Conservation (phyloP, 2,329 filamentous ascomycete genomes). For the Hansfordia pulvinata region DNA sequence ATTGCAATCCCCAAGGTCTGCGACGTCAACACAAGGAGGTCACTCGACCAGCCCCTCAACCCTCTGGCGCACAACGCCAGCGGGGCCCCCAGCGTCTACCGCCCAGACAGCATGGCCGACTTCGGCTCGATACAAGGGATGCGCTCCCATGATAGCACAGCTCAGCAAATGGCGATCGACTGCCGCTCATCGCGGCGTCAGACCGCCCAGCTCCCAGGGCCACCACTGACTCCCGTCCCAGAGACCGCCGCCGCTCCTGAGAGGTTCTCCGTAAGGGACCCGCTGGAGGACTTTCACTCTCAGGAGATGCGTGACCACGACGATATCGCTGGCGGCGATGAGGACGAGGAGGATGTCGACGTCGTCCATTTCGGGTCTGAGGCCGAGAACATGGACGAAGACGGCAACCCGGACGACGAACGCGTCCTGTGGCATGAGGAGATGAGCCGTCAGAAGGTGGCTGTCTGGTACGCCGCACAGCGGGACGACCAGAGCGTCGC, state of each 20-base stretch:
- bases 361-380: no score
- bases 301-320: no score
- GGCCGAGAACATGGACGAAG: not conserved
- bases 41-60: slow-evolving; percentile 4
- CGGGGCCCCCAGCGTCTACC: slow-evolving; percentile 10
- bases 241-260: no score
- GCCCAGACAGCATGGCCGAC: slow-evolving; percentile 11
- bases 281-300: no score
- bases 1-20: no score
- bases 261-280: no score
- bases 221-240: no score
- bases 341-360: not conserved
- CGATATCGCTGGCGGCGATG: slow-evolving; percentile 4
- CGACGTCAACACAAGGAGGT: not conserved
- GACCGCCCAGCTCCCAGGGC: no score
- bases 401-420: slow-evolving; percentile 4
- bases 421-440: slow-evolving; percentile 6
- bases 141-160: not conserved
- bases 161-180: not conserved
- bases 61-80: slow-evolving; percentile 6
- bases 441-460: slow-evolving; percentile 8
- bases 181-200: slow-evolving; percentile 1
- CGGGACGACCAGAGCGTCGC: no score
- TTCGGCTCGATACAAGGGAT: slow-evolving; percentile 1
- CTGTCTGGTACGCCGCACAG: slow-evolving; percentile 11